phyloP scores from a whole-genome alignment of 1,284 basidiomycete species.

The Sporisorium sorghi region DNA sequence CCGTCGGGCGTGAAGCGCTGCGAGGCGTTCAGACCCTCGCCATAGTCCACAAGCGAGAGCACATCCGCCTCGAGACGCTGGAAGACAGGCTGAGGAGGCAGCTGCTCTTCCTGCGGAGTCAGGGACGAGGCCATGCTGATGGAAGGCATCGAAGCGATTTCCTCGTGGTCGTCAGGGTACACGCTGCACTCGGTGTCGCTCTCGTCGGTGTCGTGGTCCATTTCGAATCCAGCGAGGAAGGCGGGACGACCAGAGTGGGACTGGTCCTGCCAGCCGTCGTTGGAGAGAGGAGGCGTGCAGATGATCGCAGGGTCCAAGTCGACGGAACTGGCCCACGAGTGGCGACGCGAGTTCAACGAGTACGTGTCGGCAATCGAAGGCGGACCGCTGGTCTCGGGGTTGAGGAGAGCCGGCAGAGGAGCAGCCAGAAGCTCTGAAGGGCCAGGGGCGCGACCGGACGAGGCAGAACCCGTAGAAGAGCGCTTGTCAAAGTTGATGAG shows the following conservation, averaged over 20 bases:
- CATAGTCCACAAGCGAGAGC: constrained; percentile 6
- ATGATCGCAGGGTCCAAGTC: constrained; percentile 45
- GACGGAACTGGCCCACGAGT: constrained; percentile 44
- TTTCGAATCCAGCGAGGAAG: constrained; percentile 40
- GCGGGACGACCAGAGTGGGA: constrained; percentile 11
- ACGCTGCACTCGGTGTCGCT: constrained; percentile 42
- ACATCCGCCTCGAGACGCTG: constrained; percentile 41
- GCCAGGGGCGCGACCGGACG: constrained; percentile 40
- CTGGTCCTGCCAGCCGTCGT: constrained; percentile 24
- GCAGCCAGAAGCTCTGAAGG: constrained; percentile 33
- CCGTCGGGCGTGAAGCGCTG: constrained; percentile 18
- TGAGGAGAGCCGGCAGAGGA: constrained; percentile 15
- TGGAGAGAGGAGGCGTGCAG: constrained; percentile 37
- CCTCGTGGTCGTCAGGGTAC: constrained; percentile 21
- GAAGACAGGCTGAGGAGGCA: constrained; percentile 31
- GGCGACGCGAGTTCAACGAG: constrained; percentile 31
- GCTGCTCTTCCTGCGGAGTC: constrained; percentile 8
- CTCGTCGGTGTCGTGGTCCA: constrained; percentile 45
- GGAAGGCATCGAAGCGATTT: not conserved
- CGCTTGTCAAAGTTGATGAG: constrained; percentile 36
- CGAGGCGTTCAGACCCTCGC: constrained; percentile 9
- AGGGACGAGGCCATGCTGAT: not conserved
- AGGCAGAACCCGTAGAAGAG: constrained; percentile 24
- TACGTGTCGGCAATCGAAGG: constrained; percentile 46
- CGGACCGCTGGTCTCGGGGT: constrained; percentile 4